These are phyloP conservation scores for Penicillium sp. DNA, from an alignment of 2,329 filamentous ascomycete genomes.

Conservation along the genomic window DNA sequence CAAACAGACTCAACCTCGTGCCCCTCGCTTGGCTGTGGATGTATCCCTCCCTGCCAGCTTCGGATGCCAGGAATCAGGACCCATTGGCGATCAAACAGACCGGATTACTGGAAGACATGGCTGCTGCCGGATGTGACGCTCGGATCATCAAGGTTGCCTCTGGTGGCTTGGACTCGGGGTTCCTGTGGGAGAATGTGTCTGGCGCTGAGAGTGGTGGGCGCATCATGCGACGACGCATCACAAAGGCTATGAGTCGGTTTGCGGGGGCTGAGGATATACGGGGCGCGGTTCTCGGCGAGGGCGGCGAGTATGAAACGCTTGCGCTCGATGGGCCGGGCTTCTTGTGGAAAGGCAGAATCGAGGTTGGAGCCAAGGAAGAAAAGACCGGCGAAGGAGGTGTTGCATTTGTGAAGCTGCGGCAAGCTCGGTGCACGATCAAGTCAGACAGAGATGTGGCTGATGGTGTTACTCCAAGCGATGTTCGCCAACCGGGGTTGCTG, in stretches of 20 bases:
- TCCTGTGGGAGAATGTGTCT: constrained; percentile 80
- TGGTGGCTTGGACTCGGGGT: constrained; percentile 77
- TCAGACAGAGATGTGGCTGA: constrained; percentile 21
- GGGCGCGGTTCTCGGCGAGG: constrained; percentile 83
- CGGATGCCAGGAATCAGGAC: constrained; percentile 28
- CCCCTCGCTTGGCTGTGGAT: constrained; percentile 92
- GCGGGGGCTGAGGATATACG: constrained; percentile 54
- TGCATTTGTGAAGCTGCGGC: constrained; percentile 67
- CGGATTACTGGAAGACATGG: constrained; percentile 78
- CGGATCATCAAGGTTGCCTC: constrained; percentile 93
- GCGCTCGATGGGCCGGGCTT: constrained; percentile 75
- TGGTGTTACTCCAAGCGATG: constrained; percentile 25
- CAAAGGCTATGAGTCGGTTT: constrained; percentile 60
- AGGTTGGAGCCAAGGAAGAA: constrained; percentile 58
- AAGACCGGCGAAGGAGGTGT: constrained; percentile 74
- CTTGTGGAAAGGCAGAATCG: constrained; percentile 73
- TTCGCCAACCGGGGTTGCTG: constrained; percentile 63
- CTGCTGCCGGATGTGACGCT: constrained; percentile 74
- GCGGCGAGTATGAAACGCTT: constrained; percentile 94
- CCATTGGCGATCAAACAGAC: constrained; percentile 25
- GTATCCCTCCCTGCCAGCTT: constrained; percentile 71
- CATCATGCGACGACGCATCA: constrained; percentile 49
- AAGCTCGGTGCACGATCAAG: constrained; percentile 58
- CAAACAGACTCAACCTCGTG: constrained; percentile 75
- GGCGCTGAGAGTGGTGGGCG: constrained; percentile 38